Evolutionary conservation across 2,329 filamentous ascomycete genomes (phyloP), one percentile per base, ranked within the genome.

Genomic region (Microcyclosporella mali): DNA sequence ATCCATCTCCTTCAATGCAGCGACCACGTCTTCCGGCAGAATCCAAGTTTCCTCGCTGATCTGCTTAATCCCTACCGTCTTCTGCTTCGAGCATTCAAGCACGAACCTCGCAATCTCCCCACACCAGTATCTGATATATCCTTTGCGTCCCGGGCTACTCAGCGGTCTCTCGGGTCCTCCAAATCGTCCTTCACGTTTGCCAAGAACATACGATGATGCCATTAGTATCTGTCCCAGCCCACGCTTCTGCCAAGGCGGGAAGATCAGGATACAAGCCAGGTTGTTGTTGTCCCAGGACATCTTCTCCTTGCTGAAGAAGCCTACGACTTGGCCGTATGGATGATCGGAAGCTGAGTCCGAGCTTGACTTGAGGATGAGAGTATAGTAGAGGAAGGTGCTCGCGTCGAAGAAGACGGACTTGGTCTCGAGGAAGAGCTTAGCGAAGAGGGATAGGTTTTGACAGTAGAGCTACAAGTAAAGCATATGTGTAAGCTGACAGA

Each of bases 261-360:
- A 97, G 12, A 97, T 78, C 6, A 97, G 74, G 55, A 98, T 98
- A 62, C 92, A 98, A 1, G 92, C 92, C 4, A 98, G 75, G 54
- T 97, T 98, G 66, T 98, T 97, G 59, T 90, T 89, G 59, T 98
- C 92, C 90, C 92, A 98, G 3, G 88, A 95, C 73, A 95, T 85
- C 65, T 97, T 97, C 66, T 98, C 92, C 63, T 98, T 97, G 51
- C 86, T 94, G 70, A 97, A 98, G 74, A 97, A 97, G n/a, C 92
- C 92, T 1, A 90, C 79, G 21, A 95, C 82, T 59, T 83, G 79
- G 11, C 56, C 56, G 25, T 57, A 41, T 14, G 55, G 47, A 28
- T 56, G 43, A 12, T 40, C 40, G 15, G 34, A 32, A 11, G 41
- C 25, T 17, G 30, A 47, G n/a, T 54, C 49, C 0, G 73, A 73